Percentiles rank a stretch among this genome's conserved stretches.
These are phyloP conservation scores for Trichoderma arundinaceum DNA, from an alignment of 2,329 filamentous ascomycete genomes.

Conservation along the genomic window DNA sequence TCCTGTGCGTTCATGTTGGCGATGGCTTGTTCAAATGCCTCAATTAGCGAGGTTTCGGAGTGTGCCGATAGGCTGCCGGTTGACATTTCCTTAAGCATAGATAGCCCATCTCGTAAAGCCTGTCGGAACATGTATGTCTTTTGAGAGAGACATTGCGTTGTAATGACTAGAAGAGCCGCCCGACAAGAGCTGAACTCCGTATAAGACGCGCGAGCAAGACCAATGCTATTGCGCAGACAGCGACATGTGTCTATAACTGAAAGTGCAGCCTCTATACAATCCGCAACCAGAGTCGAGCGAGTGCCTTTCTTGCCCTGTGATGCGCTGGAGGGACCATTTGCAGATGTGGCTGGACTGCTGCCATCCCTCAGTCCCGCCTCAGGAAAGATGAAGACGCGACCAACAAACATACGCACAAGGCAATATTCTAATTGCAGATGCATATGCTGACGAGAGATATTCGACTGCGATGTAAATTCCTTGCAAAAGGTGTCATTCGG, in stretches of 20 bases:
- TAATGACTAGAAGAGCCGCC: conserved; percentile 57
- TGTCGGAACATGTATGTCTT: conserved; percentile 50
- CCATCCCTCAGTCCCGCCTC: conserved; percentile 40
- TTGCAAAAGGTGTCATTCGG: conserved; percentile 43
- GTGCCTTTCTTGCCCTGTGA: conserved; percentile 42
- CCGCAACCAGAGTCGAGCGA: conserved; percentile 51
- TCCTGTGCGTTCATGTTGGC: conserved; percentile 52
- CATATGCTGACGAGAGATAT: conserved; percentile 54
- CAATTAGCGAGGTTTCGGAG: conserved; percentile 59
- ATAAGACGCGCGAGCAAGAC: conserved; percentile 60
- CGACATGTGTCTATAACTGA: conserved; percentile 58
- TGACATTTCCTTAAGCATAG: conserved; percentile 59
- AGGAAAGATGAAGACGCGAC: conserved; percentile 58
- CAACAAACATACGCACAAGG: conserved; percentile 59
- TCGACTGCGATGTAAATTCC: conserved; percentile 49
- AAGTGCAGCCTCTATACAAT: conserved; percentile 59
- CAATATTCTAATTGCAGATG: conserved; percentile 60
- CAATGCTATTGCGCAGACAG: conserved; percentile 55
- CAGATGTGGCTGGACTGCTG: conserved; percentile 40
- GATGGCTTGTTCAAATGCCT: conserved; percentile 57
- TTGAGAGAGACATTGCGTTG: conserved; percentile 48
- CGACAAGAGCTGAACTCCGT: conserved; percentile 63
- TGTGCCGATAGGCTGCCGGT: conserved; percentile 58
- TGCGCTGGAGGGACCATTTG: conserved; percentile 40
- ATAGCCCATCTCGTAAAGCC: conserved; percentile 55